Evolutionary conservation across 306 rosid genomes (phyloP).

Genomic region (Macrotyloma uniflorum): DNA sequence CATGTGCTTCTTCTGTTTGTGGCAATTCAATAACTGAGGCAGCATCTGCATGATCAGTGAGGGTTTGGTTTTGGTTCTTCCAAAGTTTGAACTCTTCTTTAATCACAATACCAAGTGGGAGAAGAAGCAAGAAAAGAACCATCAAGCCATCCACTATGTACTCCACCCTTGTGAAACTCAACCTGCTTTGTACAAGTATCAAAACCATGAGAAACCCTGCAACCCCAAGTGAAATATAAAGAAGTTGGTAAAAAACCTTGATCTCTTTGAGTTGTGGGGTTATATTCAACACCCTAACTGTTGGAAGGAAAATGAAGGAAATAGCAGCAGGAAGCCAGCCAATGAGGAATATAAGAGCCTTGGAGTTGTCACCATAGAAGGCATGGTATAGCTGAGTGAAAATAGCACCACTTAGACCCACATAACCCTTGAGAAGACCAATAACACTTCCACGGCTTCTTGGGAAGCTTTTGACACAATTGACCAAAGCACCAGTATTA

Average conservation of each 20-base stretch:
- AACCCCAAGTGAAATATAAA: constrained; percentile 63
- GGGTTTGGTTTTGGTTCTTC: constrained; percentile 34
- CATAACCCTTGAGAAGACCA: constrained; percentile 74
- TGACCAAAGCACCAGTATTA: constrained; percentile 65
- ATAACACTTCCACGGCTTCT: constrained; percentile 66
- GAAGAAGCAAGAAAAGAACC: constrained; percentile 47
- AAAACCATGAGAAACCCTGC: constrained; percentile 69
- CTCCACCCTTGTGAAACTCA: constrained; percentile 41
- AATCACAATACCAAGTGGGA: constrained; percentile 54
- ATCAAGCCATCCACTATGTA: constrained; percentile 43
- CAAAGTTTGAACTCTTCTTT: constrained; percentile 50
- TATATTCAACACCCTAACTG: constrained; percentile 41
- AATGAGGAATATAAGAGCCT: constrained; percentile 56
- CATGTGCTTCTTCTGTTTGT: not conserved
- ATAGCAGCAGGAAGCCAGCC: constrained; percentile 72
- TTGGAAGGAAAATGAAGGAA: constrained; percentile 50
- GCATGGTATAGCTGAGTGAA: constrained; percentile 62
- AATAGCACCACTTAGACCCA: constrained; percentile 78
- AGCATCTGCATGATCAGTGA: not conserved
- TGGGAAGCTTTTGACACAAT: constrained; percentile 68
- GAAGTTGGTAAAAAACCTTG: constrained; percentile 55
- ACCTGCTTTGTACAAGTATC: constrained; percentile 54
- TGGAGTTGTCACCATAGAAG: constrained; percentile 52
- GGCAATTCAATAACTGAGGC: not conserved
- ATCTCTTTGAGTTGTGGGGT: constrained; percentile 47